Conservation (phyloP, 2,329 filamentous ascomycete genomes). For the Pseudogymnoascus sp. region DNA sequence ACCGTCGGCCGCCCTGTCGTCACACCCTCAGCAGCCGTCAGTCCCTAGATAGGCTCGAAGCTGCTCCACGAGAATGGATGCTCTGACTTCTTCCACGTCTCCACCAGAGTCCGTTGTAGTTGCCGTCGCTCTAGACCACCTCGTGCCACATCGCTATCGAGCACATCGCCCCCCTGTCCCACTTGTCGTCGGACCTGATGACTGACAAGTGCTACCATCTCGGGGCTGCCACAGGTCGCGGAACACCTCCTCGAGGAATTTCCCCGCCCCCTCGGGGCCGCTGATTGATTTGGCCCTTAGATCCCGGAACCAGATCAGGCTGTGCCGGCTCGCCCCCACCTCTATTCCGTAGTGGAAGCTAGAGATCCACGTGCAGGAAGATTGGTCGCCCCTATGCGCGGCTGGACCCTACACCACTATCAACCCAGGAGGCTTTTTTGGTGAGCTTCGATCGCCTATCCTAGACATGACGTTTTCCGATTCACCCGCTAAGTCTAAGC, state of each 20-base stretch:
- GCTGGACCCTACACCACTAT: slow-evolving; percentile 16
- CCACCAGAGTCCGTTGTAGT: background rate
- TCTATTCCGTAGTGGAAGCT: slow-evolving; percentile 2
- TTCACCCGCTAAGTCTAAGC: too few relatives aligned
- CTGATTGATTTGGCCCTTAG: slow-evolving; percentile 2
- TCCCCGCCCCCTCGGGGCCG: background rate
- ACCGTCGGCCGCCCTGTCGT: background rate
- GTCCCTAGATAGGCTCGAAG: background rate
- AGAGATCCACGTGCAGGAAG: too few relatives aligned
- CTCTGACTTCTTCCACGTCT: background rate
- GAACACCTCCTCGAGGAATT: background rate
- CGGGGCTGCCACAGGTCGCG: background rate
- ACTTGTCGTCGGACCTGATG: background rate
- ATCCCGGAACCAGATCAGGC: slow-evolving; percentile 5
- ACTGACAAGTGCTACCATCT: slow-evolving; percentile 3
- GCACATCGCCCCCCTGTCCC: background rate
- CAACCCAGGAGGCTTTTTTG: slow-evolving; percentile 20
- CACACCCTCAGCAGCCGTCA: background rate
- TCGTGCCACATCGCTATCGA: background rate
- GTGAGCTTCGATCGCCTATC: too few relatives aligned
- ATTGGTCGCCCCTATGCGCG: too few relatives aligned
- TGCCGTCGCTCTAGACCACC: background rate
- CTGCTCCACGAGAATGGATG: background rate
- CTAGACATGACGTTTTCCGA: too few relatives aligned
- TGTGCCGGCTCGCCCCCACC: background rate